Evolutionary conservation across 345 rosid species (phyloP).

Genomic region (Euphorbia pulcherrima): DNA sequence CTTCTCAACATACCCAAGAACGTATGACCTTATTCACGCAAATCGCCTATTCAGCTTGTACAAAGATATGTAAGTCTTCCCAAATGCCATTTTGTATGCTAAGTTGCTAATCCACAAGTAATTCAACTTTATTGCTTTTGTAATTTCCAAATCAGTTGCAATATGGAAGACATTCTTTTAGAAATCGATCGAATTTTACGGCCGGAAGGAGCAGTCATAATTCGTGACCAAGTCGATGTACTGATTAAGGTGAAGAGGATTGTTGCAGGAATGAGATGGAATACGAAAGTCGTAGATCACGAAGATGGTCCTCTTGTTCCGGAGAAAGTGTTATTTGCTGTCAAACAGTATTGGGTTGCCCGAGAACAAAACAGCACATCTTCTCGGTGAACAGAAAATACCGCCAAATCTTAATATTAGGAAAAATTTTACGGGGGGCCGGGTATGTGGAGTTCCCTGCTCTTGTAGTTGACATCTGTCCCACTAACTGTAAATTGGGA

Average conservation of each 20-base stretch:
- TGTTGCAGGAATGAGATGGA: slow-evolving; percentile 33
- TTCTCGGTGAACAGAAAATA: slow-evolving; percentile 10
- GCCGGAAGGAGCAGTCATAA: slow-evolving; percentile 34
- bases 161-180: slow-evolving; percentile 30
- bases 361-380: slow-evolving; percentile 24
- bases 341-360: slow-evolving; percentile 33
- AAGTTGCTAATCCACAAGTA: neutral
- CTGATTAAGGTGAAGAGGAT: slow-evolving; percentile 22
- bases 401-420: neutral
- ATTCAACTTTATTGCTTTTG: neutral
- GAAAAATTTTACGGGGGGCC: too few relatives aligned
- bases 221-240: slow-evolving; percentile 26
- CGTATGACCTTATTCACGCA: slow-evolving; percentile 35
- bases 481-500: too few relatives aligned
- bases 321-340: slow-evolving; percentile 32
- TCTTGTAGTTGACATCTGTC: too few relatives aligned
- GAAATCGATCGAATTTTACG: slow-evolving; percentile 34
- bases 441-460: too few relatives aligned
- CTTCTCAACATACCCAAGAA: slow-evolving; percentile 34
- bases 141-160: slow-evolving; percentile 15
- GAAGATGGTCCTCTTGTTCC: slow-evolving; percentile 30
- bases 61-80: slow-evolving; percentile 26
- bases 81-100: neutral
- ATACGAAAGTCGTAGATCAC: slow-evolving; percentile 30
- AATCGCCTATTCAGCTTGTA: slow-evolving; percentile 33